Conservation (phyloP, 1,139 yeast species). For the Wickerhamomyces sp. region DNA sequence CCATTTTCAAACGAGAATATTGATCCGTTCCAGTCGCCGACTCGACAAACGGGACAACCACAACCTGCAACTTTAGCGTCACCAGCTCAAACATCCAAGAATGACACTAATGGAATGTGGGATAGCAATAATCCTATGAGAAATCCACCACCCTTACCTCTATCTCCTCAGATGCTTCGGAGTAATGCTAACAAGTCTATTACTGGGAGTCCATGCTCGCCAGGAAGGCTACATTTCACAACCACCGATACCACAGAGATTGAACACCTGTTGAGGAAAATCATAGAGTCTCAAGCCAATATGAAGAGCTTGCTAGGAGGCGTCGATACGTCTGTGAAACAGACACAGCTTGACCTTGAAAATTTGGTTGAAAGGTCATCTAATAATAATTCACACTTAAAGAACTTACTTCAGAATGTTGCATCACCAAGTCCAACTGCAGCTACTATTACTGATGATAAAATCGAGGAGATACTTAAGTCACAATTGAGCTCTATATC, state of each 20-base stretch:
- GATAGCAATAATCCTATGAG: slow-evolving; percentile 34
- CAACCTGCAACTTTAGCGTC: slow-evolving; percentile 5
- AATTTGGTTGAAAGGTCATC: slow-evolving; percentile 35
- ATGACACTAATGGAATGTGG: slow-evolving; percentile 22
- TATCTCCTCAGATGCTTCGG: slow-evolving; percentile 25
- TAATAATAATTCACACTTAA: slow-evolving; percentile 39
- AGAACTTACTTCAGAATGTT: slow-evolving; percentile 26
- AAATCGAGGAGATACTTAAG: not conserved
- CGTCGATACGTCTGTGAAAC: slow-evolving; percentile 33
- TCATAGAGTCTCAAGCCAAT: slow-evolving; percentile 26
- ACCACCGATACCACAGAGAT: slow-evolving; percentile 23
- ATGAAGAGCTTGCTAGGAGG: slow-evolving; percentile 25
- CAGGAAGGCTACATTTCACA: slow-evolving; percentile 22
- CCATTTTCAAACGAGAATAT: slow-evolving; percentile 3
- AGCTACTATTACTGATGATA: not conserved
- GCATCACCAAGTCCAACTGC: slow-evolving; percentile 2
- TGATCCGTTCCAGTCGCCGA: slow-evolving; percentile 4
- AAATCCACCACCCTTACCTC: slow-evolving; percentile 35
- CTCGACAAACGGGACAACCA: slow-evolving; percentile 5
- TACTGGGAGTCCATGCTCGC: slow-evolving; percentile 18
- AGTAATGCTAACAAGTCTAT: slow-evolving; percentile 13
- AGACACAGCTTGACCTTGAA: slow-evolving; percentile 37
- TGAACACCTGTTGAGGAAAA: slow-evolving; percentile 27
- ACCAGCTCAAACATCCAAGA: slow-evolving; percentile 5
- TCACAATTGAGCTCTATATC: too few species aligned